phyloP scores from a whole-genome alignment of 2,329 filamentous ascomycete species.

The Aureobasidium vineae region DNA sequence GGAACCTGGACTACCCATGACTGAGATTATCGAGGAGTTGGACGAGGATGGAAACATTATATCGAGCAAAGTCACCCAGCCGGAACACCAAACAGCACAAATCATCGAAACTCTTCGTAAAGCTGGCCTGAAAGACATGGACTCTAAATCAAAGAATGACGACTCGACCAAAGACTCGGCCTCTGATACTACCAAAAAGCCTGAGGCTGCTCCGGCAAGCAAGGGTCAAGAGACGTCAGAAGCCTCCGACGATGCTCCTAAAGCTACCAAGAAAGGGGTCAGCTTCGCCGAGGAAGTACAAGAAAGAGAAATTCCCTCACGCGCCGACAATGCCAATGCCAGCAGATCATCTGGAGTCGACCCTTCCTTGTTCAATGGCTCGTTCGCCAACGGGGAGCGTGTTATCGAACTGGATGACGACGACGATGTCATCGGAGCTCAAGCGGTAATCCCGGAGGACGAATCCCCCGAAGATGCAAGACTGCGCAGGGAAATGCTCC shows the following conservation, averaged over 20 bases:
- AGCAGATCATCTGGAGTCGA: conserved; percentile 2
- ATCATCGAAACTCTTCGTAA: conserved; percentile 72
- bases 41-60: conserved; percentile 88
- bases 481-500: conserved; percentile 81
- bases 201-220: neutral
- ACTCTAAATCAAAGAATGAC: conserved; percentile 7
- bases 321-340: neutral
- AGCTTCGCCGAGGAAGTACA: conserved; percentile 34
- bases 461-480: conserved; percentile 79
- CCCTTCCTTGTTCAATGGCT: conserved; percentile 21
- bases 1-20: conserved; percentile 72
- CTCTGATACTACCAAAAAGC: neutral
- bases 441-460: conserved; percentile 64
- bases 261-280: conserved; percentile 34
- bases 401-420: conserved; percentile 48
- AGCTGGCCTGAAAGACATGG: conserved; percentile 59
- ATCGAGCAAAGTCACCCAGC: conserved; percentile 47
- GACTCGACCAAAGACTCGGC: neutral
- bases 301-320: conserved; percentile 11
- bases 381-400: conserved; percentile 35
- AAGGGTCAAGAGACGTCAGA: neutral
- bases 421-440: conserved; percentile 41
- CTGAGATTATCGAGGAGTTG: conserved; percentile 87
- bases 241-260: neutral
- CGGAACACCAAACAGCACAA: conserved; percentile 65